phyloP scores from a whole-genome alignment of 2,329 filamentous ascomycete genomes.

The Penicillium palitans region DNA sequence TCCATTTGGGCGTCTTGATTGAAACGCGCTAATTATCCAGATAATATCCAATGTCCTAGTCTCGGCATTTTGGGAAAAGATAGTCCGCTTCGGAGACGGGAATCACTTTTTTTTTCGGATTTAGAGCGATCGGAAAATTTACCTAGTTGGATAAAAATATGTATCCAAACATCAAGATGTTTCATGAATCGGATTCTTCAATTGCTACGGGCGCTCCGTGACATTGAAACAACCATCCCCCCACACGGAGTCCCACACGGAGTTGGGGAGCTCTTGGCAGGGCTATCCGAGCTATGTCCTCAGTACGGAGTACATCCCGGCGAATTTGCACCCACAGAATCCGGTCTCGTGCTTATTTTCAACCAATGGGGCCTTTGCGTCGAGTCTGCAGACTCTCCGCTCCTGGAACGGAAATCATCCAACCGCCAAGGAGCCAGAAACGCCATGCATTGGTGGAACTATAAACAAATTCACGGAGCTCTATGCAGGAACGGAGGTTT shows the following conservation, averaged over 20 bases:
- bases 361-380: not conserved
- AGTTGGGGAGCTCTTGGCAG: constrained; percentile 15
- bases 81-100: not conserved
- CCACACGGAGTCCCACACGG: constrained; percentile 15
- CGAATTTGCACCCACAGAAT: not conserved
- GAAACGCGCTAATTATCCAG: too few species aligned
- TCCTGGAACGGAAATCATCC: not conserved
- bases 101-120: not conserved
- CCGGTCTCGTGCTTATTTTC: not conserved
- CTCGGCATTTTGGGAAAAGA: not conserved
- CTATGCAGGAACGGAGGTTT: constrained; percentile 1
- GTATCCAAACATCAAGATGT: not conserved
- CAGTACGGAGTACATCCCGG: not conserved
- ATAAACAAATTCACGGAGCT: not conserved
- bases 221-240: constrained; percentile 11
- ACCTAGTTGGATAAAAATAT: not conserved
- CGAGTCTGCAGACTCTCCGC: constrained; percentile 1
- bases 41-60: not conserved
- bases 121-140: not conserved
- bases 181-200: not conserved
- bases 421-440: not conserved
- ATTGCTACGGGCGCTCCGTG: not conserved
- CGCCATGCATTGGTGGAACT: constrained; percentile 19
- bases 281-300: too few species aligned
- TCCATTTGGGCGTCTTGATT: not conserved